These are phyloP conservation scores for Aureobasidium sp. DNA, from an alignment of 2,329 filamentous ascomycete genomes.

Conservation along the genomic window DNA sequence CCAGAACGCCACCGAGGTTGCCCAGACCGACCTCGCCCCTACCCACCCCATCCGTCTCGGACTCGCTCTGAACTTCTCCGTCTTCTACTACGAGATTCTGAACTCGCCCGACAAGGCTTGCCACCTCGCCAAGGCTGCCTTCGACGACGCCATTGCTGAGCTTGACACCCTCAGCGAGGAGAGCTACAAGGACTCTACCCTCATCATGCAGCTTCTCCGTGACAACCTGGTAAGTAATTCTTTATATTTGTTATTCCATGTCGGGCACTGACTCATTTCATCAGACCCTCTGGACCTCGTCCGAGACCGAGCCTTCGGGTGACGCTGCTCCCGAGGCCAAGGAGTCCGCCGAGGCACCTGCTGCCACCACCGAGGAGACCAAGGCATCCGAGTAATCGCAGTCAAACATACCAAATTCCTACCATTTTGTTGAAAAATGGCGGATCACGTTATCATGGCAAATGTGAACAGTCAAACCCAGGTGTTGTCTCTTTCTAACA, in stretches of 20 bases:
- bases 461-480: constrained; percentile 12
- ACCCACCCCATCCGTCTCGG: constrained; percentile 91
- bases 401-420: constrained; percentile 2
- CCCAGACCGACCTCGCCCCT: constrained; percentile 77
- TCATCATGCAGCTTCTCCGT: constrained; percentile 97
- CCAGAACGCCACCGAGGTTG: constrained; percentile 87
- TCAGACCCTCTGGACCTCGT: constrained; percentile 98
- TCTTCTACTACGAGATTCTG: constrained; percentile 99
- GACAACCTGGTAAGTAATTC: constrained; percentile 70
- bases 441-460: constrained; percentile 13
- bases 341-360: constrained; percentile 45
- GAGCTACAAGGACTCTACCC: constrained; percentile 98
- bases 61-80: constrained; percentile 90
- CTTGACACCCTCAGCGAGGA: constrained; percentile 95
- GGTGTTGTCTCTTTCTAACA: constrained; percentile 13
- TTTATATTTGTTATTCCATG: neutral
- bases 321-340: constrained; percentile 37
- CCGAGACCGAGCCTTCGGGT: constrained; percentile 79
- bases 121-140: constrained; percentile 93
- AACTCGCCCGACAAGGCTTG: constrained; percentile 97
- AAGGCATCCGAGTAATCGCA: constrained; percentile 35
- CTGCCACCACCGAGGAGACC: constrained; percentile 44
- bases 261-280: constrained; percentile 20
- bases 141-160: constrained; percentile 95
- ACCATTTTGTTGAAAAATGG: constrained; percentile 6